Conservation (phyloP, 352 stramenopile genomes). For the Globisporangium alternatum region DNA sequence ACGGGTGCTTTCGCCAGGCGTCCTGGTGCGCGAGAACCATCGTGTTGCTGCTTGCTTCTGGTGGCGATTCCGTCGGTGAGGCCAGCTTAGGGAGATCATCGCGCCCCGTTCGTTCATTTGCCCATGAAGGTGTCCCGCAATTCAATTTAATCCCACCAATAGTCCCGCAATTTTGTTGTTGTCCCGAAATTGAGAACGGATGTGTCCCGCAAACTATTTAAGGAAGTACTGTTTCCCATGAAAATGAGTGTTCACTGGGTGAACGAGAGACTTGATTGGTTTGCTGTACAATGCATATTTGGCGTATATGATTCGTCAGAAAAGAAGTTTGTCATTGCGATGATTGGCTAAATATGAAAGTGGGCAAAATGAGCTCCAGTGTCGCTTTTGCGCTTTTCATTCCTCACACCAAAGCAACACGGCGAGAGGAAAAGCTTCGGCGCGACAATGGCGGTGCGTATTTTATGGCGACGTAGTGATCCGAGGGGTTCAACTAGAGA, state of each 20-base stretch:
- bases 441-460: slow-evolving; percentile 16
- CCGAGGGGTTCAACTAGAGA: neutral
- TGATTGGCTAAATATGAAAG: neutral
- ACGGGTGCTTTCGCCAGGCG: slow-evolving; percentile 87
- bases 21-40: slow-evolving; percentile 88
- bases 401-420: slow-evolving; percentile 3
- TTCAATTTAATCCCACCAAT: neutral
- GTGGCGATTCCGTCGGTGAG: slow-evolving; percentile 18
- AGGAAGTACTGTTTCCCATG: neutral
- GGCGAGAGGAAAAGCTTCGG: neutral
- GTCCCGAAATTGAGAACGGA: neutral
- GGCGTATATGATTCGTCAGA: neutral
- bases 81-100: neutral
- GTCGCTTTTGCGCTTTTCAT: neutral
- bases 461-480: neutral
- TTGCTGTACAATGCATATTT: neutral
- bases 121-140: slow-evolving; percentile 14
- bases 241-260: neutral
- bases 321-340: neutral
- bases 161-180: neutral
- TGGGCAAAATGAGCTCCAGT: neutral
- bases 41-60: neutral
- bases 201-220: neutral
- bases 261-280: neutral
- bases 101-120: slow-evolving; percentile 7